Evolutionary conservation across 495 filamentous ascomycete genomes (phyloP).

Genomic region (Chlorociboria aeruginascens): DNA sequence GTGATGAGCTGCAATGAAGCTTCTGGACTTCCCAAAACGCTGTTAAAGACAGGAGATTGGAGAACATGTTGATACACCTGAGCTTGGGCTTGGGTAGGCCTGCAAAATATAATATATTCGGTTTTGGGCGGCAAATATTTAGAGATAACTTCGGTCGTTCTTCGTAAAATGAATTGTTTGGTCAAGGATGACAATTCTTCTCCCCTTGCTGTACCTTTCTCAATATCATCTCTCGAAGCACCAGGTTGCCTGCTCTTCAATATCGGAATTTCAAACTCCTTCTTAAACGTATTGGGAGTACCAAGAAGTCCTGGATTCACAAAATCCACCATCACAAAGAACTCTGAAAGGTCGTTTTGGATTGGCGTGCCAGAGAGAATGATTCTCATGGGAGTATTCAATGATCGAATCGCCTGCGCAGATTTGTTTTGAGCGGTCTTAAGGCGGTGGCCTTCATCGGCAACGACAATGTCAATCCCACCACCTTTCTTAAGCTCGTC

Average conservation of each 20-base stretch:
- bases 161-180: constrained; percentile 60
- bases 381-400: constrained; percentile 55
- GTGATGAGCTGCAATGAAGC: constrained; percentile 66
- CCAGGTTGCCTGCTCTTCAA: constrained; percentile 61
- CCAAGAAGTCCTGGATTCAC: constrained; percentile 68
- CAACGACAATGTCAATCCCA: constrained; percentile 67
- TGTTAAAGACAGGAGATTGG: constrained; percentile 55
- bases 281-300: constrained; percentile 55
- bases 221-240: constrained; percentile 50
- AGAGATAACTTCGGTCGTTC: constrained; percentile 63
- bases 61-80: constrained; percentile 59
- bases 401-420: constrained; percentile 58
- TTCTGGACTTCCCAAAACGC: constrained; percentile 52
- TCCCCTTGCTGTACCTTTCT: constrained; percentile 58
- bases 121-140: constrained; percentile 68
- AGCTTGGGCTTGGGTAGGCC: constrained; percentile 55
- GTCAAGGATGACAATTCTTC: constrained; percentile 59
- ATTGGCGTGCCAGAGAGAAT: constrained; percentile 71
- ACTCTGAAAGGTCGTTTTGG: constrained; percentile 72
- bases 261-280: constrained; percentile 63
- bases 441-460: constrained; percentile 70
- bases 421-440: constrained; percentile 78
- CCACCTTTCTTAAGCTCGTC: constrained; percentile 51
- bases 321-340: constrained; percentile 69
- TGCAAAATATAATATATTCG: constrained; percentile 68